Base-by-base conservation (phyloP, 2,329 filamentous ascomycete genomes). In the Blastomyces parvus region DNA sequence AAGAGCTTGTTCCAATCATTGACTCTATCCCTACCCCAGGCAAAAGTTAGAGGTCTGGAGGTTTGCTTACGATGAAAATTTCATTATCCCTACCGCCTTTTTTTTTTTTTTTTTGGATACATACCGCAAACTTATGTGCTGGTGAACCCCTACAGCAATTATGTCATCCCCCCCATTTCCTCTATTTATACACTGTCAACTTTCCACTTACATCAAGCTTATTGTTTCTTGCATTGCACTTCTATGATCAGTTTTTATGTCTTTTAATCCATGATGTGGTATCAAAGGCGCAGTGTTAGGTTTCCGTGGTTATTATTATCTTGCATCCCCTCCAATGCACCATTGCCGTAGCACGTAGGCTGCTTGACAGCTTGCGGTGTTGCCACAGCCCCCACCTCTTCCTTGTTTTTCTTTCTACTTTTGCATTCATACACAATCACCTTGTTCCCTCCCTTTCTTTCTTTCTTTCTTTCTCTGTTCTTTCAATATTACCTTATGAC, bases 1-100 rank as follows among this genome's bases (percentile, higher is more conserved):
- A 73, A 33, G 76, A 77, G 65, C 64, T 77, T 65, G 73, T 76
- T 64, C 62, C 63, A 13, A 46, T 65, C 19, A 46, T 46, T 52
- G 60, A 65, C 44, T 27, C n/a, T 64, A 67, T 61, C 36, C 44
- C 46, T 61, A 61, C 27, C 14, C 48, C 22, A 30, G 30, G 14
- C 44, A 22, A 22, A 44, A 40, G 27, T 9, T 60, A 50, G 58
- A 40, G 4, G 27, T 48, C 11, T 60, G 25, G 40, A n/a, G 44
- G 27, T 3, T 3, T 8, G 42, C 3, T 5, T 33, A 42, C 25
- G 0, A 46, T 38, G 33, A 33, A 36, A 33, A 36, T 38, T 38
- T 38, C 9, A 11, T 38, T 38, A 1, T 7, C 33, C 33, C 33
- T 33, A 6, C 40, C 40, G 4, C 14, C n/a, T 25, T 42, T 48